Conservation (phyloP, 768 basidiomycete species). For the Cubamyces lactineus region DNA sequence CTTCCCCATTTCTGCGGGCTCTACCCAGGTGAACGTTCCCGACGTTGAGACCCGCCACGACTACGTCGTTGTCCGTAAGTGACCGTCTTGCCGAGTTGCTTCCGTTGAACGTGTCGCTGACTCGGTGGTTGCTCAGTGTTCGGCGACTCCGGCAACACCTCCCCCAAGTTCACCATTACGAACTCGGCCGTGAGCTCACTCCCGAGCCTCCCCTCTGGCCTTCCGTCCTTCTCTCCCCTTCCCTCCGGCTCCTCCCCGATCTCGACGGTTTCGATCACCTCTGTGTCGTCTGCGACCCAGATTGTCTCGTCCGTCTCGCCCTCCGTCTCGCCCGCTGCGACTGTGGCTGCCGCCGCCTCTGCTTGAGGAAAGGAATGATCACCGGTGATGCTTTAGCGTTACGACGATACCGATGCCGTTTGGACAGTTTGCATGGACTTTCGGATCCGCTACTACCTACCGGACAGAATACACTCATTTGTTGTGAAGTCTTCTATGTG, state of each 20-base stretch:
- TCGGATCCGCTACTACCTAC: neutral
- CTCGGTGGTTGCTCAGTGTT: constrained; percentile 39
- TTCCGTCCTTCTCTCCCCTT: constrained; percentile 3
- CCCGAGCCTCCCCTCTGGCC: neutral
- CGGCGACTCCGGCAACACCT: constrained; percentile 50
- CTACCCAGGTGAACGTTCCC: constrained; percentile 45
- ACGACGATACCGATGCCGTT: neutral
- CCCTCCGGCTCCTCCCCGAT: constrained; percentile 3
- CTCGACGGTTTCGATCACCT: neutral
- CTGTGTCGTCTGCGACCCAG: neutral
- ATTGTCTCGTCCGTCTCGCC: constrained; percentile 32
- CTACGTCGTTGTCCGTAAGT: constrained; percentile 52
- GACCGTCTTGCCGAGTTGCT: too few relatives aligned
- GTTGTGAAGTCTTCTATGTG: neutral
- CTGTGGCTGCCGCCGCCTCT: neutral
- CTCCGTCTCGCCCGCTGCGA: constrained; percentile 11
- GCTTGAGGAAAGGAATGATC: neutral
- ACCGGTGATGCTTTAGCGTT: neutral
- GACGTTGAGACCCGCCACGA: constrained; percentile 39
- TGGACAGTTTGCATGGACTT: constrained; percentile 14
- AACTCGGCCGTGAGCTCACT: constrained; percentile 1
- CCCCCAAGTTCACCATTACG: constrained; percentile 33
- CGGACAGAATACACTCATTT: constrained; percentile 9
- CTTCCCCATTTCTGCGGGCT: constrained; percentile 45
- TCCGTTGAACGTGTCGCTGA: neutral